Conservation (phyloP, 1,139 yeast species). For the Pneumocystis oryctolagi region DNA sequence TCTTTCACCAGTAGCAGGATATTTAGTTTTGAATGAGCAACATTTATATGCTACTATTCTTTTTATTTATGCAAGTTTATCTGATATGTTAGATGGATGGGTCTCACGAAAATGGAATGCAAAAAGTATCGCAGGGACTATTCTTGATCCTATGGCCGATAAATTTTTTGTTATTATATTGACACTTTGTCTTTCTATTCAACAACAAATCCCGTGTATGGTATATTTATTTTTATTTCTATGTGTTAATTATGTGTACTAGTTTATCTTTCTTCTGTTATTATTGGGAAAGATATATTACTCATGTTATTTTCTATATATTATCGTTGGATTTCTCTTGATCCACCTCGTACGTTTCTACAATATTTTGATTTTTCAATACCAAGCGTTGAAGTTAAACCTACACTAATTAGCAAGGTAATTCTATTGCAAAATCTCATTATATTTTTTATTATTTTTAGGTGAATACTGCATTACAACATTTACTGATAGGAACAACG, state of each 20-base stretch:
- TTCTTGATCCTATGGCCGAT: conserved; percentile 92
- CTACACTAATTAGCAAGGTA: conserved; percentile 72
- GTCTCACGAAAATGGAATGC: conserved; percentile 69
- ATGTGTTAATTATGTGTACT: conserved; percentile 35
- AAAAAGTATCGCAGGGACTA: conserved; percentile 74
- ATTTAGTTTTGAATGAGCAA: conserved; percentile 36
- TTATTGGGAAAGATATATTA: conserved; percentile 71
- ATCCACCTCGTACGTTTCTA: conserved; percentile 55
- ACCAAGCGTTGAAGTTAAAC: conserved; percentile 79
- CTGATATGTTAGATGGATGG: conserved; percentile 84
- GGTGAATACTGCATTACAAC: conserved; percentile 65
- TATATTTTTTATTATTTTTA: background rate
- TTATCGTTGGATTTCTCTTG: conserved; percentile 58
- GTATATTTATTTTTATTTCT: background rate
- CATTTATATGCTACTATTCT: conserved; percentile 52
- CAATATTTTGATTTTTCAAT: conserved; percentile 64
- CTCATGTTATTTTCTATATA: conserved; percentile 63
- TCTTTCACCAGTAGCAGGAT: conserved; percentile 74
- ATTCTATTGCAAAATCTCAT: conserved; percentile 18
- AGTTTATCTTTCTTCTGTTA: conserved; percentile 46
- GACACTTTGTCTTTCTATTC: conserved; percentile 58
- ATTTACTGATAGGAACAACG: conserved; percentile 70
- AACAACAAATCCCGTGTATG: conserved; percentile 33
- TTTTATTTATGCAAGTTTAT: conserved; percentile 71
- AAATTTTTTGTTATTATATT: conserved; percentile 77